Percentiles rank a stretch among this genome's conserved stretches.
Evolutionary conservation across 2,329 filamentous ascomycete genomes (phyloP).

Genomic region (Aureobasidium zeae): DNA sequence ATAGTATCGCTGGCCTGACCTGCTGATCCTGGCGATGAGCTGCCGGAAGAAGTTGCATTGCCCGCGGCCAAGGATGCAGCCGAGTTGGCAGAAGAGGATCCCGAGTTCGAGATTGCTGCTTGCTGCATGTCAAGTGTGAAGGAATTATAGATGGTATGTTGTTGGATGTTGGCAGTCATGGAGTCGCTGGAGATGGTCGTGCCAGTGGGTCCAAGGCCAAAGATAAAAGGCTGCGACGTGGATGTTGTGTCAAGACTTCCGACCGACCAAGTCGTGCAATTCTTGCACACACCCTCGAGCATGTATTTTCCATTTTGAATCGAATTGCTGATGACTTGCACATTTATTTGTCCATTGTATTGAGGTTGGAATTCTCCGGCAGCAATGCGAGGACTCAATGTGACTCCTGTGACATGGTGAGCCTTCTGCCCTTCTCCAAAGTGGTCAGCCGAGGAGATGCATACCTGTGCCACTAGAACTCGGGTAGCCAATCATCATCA

Average conservation of each 20-base stretch:
- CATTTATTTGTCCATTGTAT: slow-evolving; percentile 23
- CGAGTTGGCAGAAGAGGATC: background rate
- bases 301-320: slow-evolving; percentile 22
- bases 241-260: slow-evolving; percentile 29
- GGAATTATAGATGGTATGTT: slow-evolving; percentile 32
- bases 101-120: slow-evolving; percentile 22
- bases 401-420: slow-evolving; percentile 26
- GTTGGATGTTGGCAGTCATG: slow-evolving; percentile 27
- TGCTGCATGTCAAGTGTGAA: slow-evolving; percentile 35
- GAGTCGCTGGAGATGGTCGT: slow-evolving; percentile 25
- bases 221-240: slow-evolving; percentile 33
- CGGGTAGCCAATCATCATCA: slow-evolving; percentile 39
- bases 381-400: slow-evolving; percentile 30
- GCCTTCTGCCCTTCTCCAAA: too few species aligned
- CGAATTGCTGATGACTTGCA: slow-evolving; percentile 25
- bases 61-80: background rate
- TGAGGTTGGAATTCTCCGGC: slow-evolving; percentile 30
- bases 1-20: background rate
- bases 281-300: slow-evolving; percentile 31
- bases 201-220: slow-evolving; percentile 32
- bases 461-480: slow-evolving; percentile 23
- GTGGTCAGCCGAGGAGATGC: slow-evolving; percentile 21
- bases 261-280: slow-evolving; percentile 30
- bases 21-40: too few species aligned
- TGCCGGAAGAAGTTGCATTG: background rate